These are phyloP conservation scores for Cryptococcus wingfieldii DNA, from an alignment of 1,284 basidiomycete species.

Conservation along the genomic window DNA sequence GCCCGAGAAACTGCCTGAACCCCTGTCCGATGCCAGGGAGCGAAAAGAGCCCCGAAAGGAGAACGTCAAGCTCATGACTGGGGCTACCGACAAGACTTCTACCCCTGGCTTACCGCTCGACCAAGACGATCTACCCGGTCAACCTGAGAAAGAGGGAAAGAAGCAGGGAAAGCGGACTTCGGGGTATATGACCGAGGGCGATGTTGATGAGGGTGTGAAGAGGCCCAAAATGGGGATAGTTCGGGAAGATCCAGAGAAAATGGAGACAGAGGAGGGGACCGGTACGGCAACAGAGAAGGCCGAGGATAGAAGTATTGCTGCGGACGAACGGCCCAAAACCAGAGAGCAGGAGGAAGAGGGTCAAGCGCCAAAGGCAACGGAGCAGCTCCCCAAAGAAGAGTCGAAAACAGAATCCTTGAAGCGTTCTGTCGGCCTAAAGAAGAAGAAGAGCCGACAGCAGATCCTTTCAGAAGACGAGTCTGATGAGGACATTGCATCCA, in stretches of 20 bases:
- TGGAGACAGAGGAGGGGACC: neutral
- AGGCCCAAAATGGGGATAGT: neutral
- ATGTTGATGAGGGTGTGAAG: neutral
- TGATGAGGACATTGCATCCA: neutral
- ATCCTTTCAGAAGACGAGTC: neutral
- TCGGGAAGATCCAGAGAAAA: neutral
- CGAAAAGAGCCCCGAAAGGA: neutral
- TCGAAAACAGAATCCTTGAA: neutral
- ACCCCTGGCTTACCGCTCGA: neutral
- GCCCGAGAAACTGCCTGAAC: too few species aligned
- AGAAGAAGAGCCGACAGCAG: neutral
- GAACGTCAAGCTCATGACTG: neutral
- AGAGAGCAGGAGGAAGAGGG: neutral
- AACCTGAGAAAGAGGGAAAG: neutral
- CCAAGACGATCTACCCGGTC: neutral
- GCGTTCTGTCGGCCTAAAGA: neutral
- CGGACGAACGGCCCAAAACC: neutral
- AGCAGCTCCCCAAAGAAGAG: neutral
- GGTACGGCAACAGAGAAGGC: neutral
- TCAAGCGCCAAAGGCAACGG: neutral
- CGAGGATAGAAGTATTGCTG: neutral
- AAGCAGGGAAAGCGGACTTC: neutral
- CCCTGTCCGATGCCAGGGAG: neutral
- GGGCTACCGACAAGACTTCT: neutral
- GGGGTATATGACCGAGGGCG: neutral